Conservation (phyloP, 2,329 filamentous ascomycete species). For the Exophiala sp. region DNA sequence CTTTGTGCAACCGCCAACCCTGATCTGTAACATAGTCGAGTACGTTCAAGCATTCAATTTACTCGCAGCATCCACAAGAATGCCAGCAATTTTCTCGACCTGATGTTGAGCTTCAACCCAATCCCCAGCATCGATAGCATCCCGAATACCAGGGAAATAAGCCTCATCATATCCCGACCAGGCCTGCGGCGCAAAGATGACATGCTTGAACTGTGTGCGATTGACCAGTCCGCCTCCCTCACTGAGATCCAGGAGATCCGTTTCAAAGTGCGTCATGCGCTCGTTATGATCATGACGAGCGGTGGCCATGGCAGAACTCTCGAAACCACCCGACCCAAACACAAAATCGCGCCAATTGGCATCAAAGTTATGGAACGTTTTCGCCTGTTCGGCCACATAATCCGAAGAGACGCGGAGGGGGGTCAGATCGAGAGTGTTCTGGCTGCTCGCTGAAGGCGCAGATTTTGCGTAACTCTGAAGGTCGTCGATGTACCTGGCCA, state of each 20-base stretch:
- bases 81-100: conserved; percentile 67
- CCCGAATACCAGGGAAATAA: conserved; percentile 79
- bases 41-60: conserved; percentile 12
- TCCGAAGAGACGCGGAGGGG: conserved; percentile 62
- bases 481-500: conserved; percentile 64
- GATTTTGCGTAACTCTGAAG: conserved; percentile 64
- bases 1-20: background rate
- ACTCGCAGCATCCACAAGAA: conserved; percentile 57
- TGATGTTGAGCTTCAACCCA: conserved; percentile 66
- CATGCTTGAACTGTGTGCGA: conserved; percentile 89
- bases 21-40: background rate
- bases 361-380: conserved; percentile 72
- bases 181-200: conserved; percentile 78
- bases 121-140: conserved; percentile 69
- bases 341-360: conserved; percentile 70
- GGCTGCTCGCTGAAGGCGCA: conserved; percentile 33
- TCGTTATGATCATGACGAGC: conserved; percentile 74
- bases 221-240: conserved; percentile 41
- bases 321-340: conserved; percentile 69
- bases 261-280: conserved; percentile 77
- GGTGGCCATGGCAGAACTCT: conserved; percentile 64
- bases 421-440: conserved; percentile 49
- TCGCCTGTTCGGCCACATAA: conserved; percentile 57
- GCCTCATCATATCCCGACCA: conserved; percentile 68
- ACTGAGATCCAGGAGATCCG: conserved; percentile 73